These are phyloP conservation scores for Dothiorella sarmentorum DNA, from an alignment of 2,329 filamentous ascomycete species.

Conservation along the genomic window DNA sequence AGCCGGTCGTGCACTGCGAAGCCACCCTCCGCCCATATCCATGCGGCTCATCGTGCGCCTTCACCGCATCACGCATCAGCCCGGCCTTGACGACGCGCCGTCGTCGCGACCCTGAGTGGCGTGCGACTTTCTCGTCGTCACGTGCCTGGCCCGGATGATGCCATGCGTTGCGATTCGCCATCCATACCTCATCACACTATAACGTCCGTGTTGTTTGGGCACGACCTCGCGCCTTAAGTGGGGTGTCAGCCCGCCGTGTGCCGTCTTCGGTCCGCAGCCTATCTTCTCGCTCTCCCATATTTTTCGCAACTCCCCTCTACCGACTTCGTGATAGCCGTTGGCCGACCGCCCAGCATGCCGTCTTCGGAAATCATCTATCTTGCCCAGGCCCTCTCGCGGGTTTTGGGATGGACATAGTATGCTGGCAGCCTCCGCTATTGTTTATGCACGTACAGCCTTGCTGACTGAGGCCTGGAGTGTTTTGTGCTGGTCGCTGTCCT, in stretches of 20 bases:
- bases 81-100: not conserved
- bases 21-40: slow-evolving; percentile 3
- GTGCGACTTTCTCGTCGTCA: not conserved
- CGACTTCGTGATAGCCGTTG: not conserved
- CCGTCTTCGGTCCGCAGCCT: not conserved
- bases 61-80: not conserved
- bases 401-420: slow-evolving; percentile 35
- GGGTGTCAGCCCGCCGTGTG: not conserved
- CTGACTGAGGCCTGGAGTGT: slow-evolving; percentile 22
- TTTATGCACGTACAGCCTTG: not conserved
- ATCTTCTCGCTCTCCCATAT: not conserved
- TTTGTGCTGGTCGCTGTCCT: slow-evolving; percentile 63
- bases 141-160: slow-evolving; percentile 11
- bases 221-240: not conserved
- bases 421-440: not conserved
- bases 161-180: too few relatives aligned
- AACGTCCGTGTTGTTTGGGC: slow-evolving; percentile 1
- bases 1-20: slow-evolving; percentile 12
- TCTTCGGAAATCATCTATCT: slow-evolving; percentile 29
- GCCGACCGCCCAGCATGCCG: slow-evolving; percentile 18
- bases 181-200: too few relatives aligned
- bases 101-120: not conserved
- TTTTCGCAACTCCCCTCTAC: not conserved
- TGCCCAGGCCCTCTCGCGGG: slow-evolving; percentile 32
- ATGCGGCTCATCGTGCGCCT: slow-evolving; percentile 7